These are phyloP conservation scores for Colletotrichum godetiae DNA, from an alignment of 2,329 filamentous ascomycete species.

Conservation along the genomic window DNA sequence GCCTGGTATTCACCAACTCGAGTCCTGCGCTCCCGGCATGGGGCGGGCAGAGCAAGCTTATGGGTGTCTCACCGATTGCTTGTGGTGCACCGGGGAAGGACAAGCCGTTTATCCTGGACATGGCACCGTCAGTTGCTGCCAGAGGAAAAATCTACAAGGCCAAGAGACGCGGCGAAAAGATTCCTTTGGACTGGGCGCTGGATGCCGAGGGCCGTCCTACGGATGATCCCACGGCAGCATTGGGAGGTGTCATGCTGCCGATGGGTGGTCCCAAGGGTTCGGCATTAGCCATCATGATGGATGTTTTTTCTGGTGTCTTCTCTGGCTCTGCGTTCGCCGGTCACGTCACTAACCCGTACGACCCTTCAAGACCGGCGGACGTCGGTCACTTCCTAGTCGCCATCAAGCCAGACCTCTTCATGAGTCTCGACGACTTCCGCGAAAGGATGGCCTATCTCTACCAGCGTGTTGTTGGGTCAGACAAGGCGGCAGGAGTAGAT, in stretches of 20 bases:
- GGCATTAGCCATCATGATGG: constrained; percentile 85
- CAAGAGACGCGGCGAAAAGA: constrained; percentile 73
- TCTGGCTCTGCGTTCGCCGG: constrained; percentile 84
- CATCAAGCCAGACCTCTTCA: constrained; percentile 80
- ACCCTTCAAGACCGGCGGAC: constrained; percentile 74
- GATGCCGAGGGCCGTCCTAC: constrained; percentile 77
- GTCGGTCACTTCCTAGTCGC: constrained; percentile 81
- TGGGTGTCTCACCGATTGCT: constrained; percentile 80
- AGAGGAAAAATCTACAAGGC: constrained; percentile 81
- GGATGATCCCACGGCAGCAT: constrained; percentile 75
- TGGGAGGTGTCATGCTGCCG: constrained; percentile 84
- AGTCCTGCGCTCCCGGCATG: constrained; percentile 78
- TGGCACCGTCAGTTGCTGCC: constrained; percentile 77
- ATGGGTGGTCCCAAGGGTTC: constrained; percentile 89
- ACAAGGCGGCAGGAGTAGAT: constrained; percentile 66
- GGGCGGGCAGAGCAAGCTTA: constrained; percentile 74
- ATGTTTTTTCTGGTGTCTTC: constrained; percentile 84
- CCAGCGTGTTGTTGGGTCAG: constrained; percentile 62
- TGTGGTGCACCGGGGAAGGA: constrained; percentile 77
- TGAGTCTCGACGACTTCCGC: constrained; percentile 76
- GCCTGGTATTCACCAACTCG: constrained; percentile 77
- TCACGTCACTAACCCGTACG: constrained; percentile 81
- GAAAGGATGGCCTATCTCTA: constrained; percentile 69
- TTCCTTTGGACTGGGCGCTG: constrained; percentile 80
- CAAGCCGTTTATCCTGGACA: constrained; percentile 78